Percentiles rank a stretch among this genome's conserved stretches.
Evolutionary conservation across 345 rosid species (phyloP).

Genomic region (Citrus maxima): DNA sequence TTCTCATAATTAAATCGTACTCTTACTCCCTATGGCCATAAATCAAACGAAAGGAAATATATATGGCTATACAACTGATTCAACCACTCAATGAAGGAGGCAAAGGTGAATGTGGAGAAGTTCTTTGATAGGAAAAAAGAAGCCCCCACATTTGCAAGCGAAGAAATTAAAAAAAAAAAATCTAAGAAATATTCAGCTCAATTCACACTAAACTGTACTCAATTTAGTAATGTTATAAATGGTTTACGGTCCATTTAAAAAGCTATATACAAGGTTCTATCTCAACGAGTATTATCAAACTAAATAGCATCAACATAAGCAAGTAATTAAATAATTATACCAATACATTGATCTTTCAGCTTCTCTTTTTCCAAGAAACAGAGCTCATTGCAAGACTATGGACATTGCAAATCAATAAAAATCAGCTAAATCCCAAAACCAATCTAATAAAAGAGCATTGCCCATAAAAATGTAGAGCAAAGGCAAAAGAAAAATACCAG

Average conservation of each 20-base stretch:
- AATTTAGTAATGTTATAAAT: not conserved
- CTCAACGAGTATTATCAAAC: not conserved
- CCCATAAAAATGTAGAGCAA: not conserved
- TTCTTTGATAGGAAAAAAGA: not conserved
- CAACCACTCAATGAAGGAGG: not conserved
- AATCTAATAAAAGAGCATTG: too few species aligned
- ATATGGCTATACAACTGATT: not conserved
- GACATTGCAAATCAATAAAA: not conserved
- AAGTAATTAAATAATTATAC: not conserved
- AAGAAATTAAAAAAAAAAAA: too few species aligned
- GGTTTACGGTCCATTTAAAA: too few species aligned
- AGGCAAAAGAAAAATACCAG: slow-evolving; percentile 44
- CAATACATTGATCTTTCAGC: not conserved
- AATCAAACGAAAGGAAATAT: not conserved
- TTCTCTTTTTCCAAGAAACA: not conserved
- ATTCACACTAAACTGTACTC: not conserved
- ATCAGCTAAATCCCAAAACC: too few species aligned
- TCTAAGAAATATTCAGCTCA: not conserved
- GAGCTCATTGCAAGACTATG: not conserved
- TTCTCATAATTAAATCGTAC: not conserved
- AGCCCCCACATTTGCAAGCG: not conserved
- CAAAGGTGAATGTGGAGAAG: not conserved
- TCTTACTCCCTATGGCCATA: too few species aligned
- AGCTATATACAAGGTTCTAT: not conserved
- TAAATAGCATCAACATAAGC: not conserved